phyloP scores from a whole-genome alignment of 2,329 filamentous ascomycete genomes.

The Nigrograna mackinnonii region DNA sequence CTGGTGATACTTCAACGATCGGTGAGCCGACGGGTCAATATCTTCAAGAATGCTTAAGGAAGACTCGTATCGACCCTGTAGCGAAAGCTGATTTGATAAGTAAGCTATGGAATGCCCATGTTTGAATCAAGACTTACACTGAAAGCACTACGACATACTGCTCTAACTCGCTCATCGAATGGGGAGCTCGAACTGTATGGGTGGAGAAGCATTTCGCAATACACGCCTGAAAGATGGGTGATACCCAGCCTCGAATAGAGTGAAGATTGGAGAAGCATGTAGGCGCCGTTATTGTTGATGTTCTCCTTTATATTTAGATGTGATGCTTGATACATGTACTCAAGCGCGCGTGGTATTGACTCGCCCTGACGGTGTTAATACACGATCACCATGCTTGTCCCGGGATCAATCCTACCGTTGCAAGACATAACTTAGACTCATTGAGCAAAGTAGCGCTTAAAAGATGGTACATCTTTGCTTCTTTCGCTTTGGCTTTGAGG shows the following conservation, averaged over 20 bases:
- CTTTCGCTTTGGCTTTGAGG: conserved; percentile 82
- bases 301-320: conserved; percentile 80
- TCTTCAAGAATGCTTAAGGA: conserved; percentile 64
- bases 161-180: conserved; percentile 78
- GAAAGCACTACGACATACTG: conserved; percentile 72
- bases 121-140: conserved; percentile 43
- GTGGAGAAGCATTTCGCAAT: conserved; percentile 74
- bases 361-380: conserved; percentile 51
- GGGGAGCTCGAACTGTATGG: conserved; percentile 68
- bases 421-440: conserved; percentile 79
- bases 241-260: conserved; percentile 76
- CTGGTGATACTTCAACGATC: conserved; percentile 78
- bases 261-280: conserved; percentile 72
- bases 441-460: conserved; percentile 82
- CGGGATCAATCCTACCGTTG: conserved; percentile 61
- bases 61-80: conserved; percentile 71
- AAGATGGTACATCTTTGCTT: conserved; percentile 82
- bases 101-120: not conserved
- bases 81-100: conserved; percentile 56
- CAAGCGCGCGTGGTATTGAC: conserved; percentile 65
- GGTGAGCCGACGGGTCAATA: conserved; percentile 64
- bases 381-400: conserved; percentile 1
- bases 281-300: conserved; percentile 73
- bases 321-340: conserved; percentile 80
- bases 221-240: conserved; percentile 60